phyloP scores from a whole-genome alignment of 768 basidiomycete genomes.

The Phlebiopsis flavidoalba region DNA sequence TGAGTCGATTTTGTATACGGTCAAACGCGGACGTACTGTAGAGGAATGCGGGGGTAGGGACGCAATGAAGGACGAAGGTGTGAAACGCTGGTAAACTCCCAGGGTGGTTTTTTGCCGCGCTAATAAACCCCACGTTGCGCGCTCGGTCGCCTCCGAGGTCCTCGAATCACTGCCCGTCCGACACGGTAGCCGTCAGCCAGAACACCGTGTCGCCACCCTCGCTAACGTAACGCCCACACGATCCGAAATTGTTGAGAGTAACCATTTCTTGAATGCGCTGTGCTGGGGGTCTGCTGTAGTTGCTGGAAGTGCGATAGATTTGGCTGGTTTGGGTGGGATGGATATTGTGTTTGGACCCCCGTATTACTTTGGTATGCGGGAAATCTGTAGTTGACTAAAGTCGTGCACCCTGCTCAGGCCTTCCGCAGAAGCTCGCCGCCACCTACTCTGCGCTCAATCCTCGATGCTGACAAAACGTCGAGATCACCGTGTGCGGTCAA shows the following conservation, averaged over 20 bases:
- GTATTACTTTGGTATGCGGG: background rate
- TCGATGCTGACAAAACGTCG: conserved; percentile 94
- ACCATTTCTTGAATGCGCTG: background rate
- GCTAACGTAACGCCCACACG: background rate
- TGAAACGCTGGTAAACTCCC: too few relatives aligned
- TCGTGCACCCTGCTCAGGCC: conserved; percentile 32
- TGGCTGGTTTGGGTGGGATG: background rate
- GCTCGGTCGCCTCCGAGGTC: background rate
- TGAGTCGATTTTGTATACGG: too few relatives aligned
- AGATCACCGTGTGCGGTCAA: conserved; percentile 89
- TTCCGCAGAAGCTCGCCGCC: conserved; percentile 79
- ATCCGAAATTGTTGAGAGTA: conserved; percentile 12
- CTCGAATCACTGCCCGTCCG: background rate
- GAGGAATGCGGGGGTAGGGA: too few relatives aligned
- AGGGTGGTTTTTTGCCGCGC: background rate
- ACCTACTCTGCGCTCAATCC: conserved; percentile 98
- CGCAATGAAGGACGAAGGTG: too few relatives aligned
- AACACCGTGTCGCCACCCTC: conserved; percentile 1
- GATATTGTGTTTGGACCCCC: background rate
- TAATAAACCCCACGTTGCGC: background rate
- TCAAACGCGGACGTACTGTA: too few relatives aligned
- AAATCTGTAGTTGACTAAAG: background rate
- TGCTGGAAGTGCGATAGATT: background rate
- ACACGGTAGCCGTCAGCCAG: conserved; percentile 10
- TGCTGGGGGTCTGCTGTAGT: background rate